Percentiles rank a stretch among this genome's conserved stretches.
These are phyloP conservation scores for Pugionium cornutum DNA, from an alignment of 345 rosid species.

Conservation along the genomic window DNA sequence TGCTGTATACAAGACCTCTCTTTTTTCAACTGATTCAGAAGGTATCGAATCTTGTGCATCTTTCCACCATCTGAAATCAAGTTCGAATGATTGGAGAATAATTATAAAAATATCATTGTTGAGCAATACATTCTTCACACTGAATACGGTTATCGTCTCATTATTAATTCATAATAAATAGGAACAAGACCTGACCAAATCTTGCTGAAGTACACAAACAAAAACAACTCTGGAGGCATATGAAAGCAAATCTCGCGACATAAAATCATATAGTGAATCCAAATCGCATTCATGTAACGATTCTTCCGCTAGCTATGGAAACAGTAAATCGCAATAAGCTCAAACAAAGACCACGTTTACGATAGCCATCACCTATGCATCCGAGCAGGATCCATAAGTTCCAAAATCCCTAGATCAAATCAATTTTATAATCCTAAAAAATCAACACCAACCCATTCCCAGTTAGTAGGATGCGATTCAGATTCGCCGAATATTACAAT, in stretches of 20 bases:
- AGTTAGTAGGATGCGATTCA: constrained; percentile 32
- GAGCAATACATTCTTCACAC: constrained; percentile 2
- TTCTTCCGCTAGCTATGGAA: constrained; percentile 3
- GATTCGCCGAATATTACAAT: constrained; percentile 34
- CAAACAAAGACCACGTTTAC: constrained; percentile 14
- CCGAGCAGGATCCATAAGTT: background rate
- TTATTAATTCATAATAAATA: background rate
- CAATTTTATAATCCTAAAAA: background rate
- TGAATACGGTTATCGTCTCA: background rate
- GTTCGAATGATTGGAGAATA: background rate
- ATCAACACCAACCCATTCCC: constrained; percentile 10
- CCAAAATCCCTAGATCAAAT: constrained; percentile 26
- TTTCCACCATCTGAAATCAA: constrained; percentile 86
- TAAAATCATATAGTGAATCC: constrained; percentile 4
- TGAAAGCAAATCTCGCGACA: constrained; percentile 1
- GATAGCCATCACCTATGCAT: constrained; percentile 9
- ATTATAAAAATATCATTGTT: background rate
- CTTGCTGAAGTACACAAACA: background rate
- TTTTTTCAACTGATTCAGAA: constrained; percentile 52
- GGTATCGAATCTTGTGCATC: constrained; percentile 62
- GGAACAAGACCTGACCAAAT: constrained; percentile 1
- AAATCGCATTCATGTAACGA: constrained; percentile 13
- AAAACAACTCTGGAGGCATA: background rate
- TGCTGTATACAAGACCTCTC: constrained; percentile 70
- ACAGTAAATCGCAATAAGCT: constrained; percentile 13